Evolutionary conservation across 2,329 filamentous ascomycete species (phyloP), one percentile per base, ranked within the genome.

Genomic region (Orbilia javanica): DNA sequence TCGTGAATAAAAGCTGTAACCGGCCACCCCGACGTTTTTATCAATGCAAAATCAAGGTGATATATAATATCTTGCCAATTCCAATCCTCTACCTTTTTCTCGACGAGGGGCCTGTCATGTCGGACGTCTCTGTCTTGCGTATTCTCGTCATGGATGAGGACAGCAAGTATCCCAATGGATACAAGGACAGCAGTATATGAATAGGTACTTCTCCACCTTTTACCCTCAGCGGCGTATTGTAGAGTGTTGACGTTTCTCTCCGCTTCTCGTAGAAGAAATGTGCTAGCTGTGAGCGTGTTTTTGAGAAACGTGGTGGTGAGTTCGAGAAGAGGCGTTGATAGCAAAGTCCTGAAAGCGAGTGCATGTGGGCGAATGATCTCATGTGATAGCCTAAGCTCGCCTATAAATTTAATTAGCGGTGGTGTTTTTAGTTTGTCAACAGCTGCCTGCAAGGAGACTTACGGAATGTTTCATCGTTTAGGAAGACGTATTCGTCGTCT

Each of bases 11-110:
- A 63, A 8, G 13, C 1, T 22, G 63, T 68, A 11, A 72, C 20
- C 1, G 74, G 67, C 74, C 67, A 78, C 18, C 67, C 74, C 13
- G 62, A 55, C 4, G 74, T 72, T 44, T 78, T 78, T 36, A 78
- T 78, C 6, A 78, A 31, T 4, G 67, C 74, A 48, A 78, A 78
- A n/a, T 78, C 74, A n/a, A 78, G 50, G 29, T 78, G 74, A 18
- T 72, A 67, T 4, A 78, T 78, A 2, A 44, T 42, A 68, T 78
- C 74, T 18, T 78, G 74, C 20, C 44, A 36, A 7, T 29, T 55
- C 74, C 74, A 78, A 29, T 64, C 50, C 1, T 39, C 39, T 27
- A 50, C 42, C 6, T 34, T 31, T 20, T 44, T 53, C 13, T 13
- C n/a, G 10, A 18, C 31, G 6, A 36, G 3, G 4, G n/a, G n/a